Base-by-base conservation (phyloP, 148 eudicot genomes). In the Rhododendron vialii region DNA sequence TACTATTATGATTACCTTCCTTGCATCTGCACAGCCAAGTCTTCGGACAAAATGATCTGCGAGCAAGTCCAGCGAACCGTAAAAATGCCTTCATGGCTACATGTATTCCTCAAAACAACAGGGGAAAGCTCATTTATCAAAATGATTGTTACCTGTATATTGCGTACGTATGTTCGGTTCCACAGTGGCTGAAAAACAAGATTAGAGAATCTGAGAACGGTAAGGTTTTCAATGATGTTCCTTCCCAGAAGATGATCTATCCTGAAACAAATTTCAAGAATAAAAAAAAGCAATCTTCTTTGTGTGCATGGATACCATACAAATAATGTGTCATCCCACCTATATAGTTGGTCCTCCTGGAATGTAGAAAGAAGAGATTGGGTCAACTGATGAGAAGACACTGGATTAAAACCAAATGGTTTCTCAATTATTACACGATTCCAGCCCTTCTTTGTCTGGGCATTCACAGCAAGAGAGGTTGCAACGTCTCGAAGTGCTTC, bases 221-320 rank as follows among this genome's bases (percentile, higher is more conserved):
- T 88, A 82, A 91, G 90, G 51, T 89, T 91, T 81, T 88, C 88
- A 80, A 91, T 87, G 61, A 89, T 86, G 50, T 91, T 88, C 84
- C 91, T 85, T 43, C 93, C 93, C 86, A 89, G 76, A 71, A 86
- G 88, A 82, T 88, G 90, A 82, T 91, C 92, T 48, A 91, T 88
- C 86, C 90, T 88, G 88, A 83, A 89, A 71, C 83, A 63, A 47
- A 84, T 30, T 51, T 5, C n/a, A 18, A 18, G 9, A 74, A 35
- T 45, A 26, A 77, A 35, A 81, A 81, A 63, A 12, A 63, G 50
- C 26, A 59, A 20, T 74, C 18, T 47, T 45, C 26, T 55, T 14
- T 22, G 79, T 8, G 22, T 20, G 86, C 57, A 22, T 17, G 0
- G 13, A 59, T 35, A 74, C 35, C 35, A 22, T 20, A 15, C 55